Base-by-base conservation (phyloP, 768 basidiomycete species). In the Amyloporia xantha region DNA sequence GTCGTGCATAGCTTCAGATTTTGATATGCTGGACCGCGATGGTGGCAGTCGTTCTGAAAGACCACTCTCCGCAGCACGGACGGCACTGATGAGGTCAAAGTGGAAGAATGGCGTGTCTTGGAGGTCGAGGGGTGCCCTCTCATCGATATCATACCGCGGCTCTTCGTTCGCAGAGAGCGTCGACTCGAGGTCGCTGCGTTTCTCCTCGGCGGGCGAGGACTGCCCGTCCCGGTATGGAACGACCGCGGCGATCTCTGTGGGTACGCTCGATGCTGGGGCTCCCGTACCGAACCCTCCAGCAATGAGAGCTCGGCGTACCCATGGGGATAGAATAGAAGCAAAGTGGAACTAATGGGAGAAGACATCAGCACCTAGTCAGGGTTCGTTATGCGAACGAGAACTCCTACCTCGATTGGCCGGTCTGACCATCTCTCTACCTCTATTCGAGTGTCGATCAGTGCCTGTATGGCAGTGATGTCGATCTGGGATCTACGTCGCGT, bases 251-350 rank as follows among this genome's bases (percentile, higher is more conserved):
- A 94, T 72, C 57, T 95, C 93, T 19, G 67, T 69, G 10, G 74
- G 74, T 0, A 66, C 54, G 17, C 61, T 64, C 7, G 69, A 64
- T 3, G 68, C 52, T 2, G 73, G 62, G 12, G 64, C 62, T n/a
- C 90, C 87, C 17, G 74, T 74, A 6, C 95, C 95, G 62, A 98
- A 98, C 2, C 91, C 91, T 50, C 86, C 94, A 3, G 93, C 91
- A 41, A 91, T 69, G 27, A 94, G 75, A 4, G 90, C 89, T 43
- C 94, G 86, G 47, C 86, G 81, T 51, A 91, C 89, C 95, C 94
- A 99, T 0, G 92, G 92, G 1, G 91, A 92, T 47, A 94, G 79
- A 28, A 97, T 74, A 28, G 87, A 81, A 4, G 91, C 86, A 63
- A 99, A 99, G 70, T 98, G 95, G 76, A 96, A 98, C 78, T 91